phyloP scores from a whole-genome alignment of 2,329 filamentous ascomycete genomes.

The Microsporum audouinii region DNA sequence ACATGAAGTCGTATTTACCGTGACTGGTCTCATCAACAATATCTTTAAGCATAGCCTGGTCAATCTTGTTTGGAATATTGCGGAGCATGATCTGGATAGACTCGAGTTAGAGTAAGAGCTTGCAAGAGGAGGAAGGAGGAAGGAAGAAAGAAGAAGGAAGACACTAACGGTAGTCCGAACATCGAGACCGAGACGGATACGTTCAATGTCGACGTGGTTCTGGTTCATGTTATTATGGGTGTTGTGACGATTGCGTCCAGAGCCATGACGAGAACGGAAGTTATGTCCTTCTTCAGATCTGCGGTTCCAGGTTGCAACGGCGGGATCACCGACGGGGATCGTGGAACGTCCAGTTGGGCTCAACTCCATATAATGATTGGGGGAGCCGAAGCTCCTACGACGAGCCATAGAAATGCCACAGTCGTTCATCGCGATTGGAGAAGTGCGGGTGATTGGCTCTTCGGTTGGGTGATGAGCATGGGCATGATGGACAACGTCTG shows the following conservation, averaged over 20 bases:
- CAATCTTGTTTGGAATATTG: constrained; percentile 86
- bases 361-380: constrained; percentile 22
- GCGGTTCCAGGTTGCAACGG: constrained; percentile 24
- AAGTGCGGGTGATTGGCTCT: constrained; percentile 13
- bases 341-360: constrained; percentile 33
- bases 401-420: constrained; percentile 12
- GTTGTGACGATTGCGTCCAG: constrained; percentile 19
- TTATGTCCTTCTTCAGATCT: constrained; percentile 21
- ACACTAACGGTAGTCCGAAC: constrained; percentile 60
- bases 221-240: constrained; percentile 23
- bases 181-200: constrained; percentile 50
- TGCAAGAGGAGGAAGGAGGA: constrained; percentile 5
- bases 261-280: constrained; percentile 22
- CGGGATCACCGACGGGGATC: constrained; percentile 27
- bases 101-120: neutral
- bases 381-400: constrained; percentile 11
- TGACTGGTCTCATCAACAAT: constrained; percentile 68
- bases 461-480: constrained; percentile 11
- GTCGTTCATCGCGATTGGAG: constrained; percentile 14
- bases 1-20: constrained; percentile 89
- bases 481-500: constrained; percentile 19
- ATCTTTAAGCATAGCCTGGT: constrained; percentile 60
- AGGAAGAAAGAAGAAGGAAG: neutral
- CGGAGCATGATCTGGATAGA: constrained; percentile 69
- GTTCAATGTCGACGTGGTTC: constrained; percentile 35